Base-by-base conservation (phyloP, 345 rosid species). In the Ailanthus altissimus region DNA sequence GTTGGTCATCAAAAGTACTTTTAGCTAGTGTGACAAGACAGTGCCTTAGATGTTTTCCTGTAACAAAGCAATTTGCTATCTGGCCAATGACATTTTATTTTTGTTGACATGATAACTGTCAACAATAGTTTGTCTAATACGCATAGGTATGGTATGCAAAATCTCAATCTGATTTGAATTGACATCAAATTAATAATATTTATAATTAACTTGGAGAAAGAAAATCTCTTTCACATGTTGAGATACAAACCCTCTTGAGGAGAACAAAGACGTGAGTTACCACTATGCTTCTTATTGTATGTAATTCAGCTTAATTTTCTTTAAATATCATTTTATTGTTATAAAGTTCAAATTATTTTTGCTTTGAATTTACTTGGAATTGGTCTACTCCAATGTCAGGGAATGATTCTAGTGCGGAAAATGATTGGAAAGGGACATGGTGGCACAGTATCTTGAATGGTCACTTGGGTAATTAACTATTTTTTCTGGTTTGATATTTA, bases 381-480 rank as follows among this genome's bases (percentile, higher is more conserved):
- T 43, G 38, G 49, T 20, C 45, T 70, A 62, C 73, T 65, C 45
- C 63, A 49, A 16, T 78, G 68, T 66, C 83, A 96, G 99, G 91
- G 76, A 93, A 93, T 89, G 94, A 92, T 82, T 83, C 98, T 65
- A 92, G 90, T 71, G 97, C 92, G 67, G 95, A 92, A 80, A 96
- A 96, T 76, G 86, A 96, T 82, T 94, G 99, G 98, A 93, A 89
- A 78, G 99, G 99, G 54, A 90, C 93, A 26, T 96, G 99, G 98
- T 91, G 97, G 98, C 97, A 93, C 84, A 88, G 94, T 82, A 90
- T 88, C 85, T 85, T 93, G 76, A 83, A 83, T 50, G 80, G 82
- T 75, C 85, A 84, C 28, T 88, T 97, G 80, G 98, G 98, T 96
- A 79, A 67, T 68, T 56, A 8, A 47, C 76, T 58, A 14, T 43